Conservation (phyloP, 2,329 filamentous ascomycete genomes). For the Penicillium sp. region DNA sequence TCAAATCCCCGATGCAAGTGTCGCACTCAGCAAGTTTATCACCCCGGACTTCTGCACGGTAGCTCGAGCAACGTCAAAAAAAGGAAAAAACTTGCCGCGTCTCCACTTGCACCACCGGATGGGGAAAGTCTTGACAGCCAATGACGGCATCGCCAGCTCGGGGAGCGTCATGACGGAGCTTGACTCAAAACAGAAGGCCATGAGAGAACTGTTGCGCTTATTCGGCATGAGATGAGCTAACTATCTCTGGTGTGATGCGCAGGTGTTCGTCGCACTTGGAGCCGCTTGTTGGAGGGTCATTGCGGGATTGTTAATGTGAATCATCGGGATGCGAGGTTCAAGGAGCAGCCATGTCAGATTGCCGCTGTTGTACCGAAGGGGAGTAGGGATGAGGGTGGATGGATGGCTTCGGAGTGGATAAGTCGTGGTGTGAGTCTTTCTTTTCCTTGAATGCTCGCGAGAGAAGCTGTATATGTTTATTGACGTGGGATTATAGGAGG, state of each 20-base stretch:
- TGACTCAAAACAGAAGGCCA: not conserved
- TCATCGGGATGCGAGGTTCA: constrained; percentile 59
- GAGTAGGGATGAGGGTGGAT: constrained; percentile 40
- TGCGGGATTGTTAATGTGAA: constrained; percentile 75
- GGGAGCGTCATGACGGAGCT: not conserved
- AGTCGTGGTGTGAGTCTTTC: constrained; percentile 36
- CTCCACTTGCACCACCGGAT: constrained; percentile 29
- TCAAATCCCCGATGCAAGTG: not conserved
- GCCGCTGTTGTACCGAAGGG: constrained; percentile 73
- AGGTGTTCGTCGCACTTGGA: constrained; percentile 74
- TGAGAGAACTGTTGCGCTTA: not conserved
- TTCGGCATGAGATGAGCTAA: not conserved
- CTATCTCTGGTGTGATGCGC: constrained; percentile 41
- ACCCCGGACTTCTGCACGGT: not conserved
- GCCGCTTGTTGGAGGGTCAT: constrained; percentile 69
- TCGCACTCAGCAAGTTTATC: not conserved
- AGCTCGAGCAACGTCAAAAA: not conserved
- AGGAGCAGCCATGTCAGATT: constrained; percentile 73
- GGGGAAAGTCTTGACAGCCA: constrained; percentile 30
- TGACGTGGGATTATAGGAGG: constrained; percentile 44
- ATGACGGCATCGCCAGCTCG: constrained; percentile 12
- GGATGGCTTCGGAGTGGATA: constrained; percentile 45
- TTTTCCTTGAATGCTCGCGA: not conserved
- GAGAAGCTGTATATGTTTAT: not conserved
- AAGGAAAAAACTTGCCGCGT: constrained; percentile 5